Conservation (phyloP, 1,284 basidiomycete genomes). For the Farysia itapuensis region DNA sequence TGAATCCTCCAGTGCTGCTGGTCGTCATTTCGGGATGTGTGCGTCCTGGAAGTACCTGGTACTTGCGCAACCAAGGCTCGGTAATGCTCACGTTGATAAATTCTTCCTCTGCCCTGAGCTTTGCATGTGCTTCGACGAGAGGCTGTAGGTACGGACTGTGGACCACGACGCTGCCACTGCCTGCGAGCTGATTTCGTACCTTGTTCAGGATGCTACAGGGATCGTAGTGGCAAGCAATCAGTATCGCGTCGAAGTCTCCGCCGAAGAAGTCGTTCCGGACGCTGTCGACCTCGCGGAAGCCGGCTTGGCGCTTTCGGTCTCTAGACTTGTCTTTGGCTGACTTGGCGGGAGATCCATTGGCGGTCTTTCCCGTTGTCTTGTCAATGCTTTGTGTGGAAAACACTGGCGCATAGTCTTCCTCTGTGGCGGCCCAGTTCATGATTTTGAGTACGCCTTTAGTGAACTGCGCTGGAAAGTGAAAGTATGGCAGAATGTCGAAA, state of each 20-base stretch:
- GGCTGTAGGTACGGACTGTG: conserved; percentile 77
- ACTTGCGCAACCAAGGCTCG: conserved; percentile 85
- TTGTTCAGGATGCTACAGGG: conserved; percentile 77
- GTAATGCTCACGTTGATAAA: conserved; percentile 80
- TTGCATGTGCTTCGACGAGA: conserved; percentile 75
- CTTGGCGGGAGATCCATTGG: background rate
- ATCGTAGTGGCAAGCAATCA: conserved; percentile 84
- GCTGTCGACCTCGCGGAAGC: conserved; percentile 15
- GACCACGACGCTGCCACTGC: conserved; percentile 82
- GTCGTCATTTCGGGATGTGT: conserved; percentile 95
- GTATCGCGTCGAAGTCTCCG: conserved; percentile 68
- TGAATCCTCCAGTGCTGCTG: conserved; percentile 82
- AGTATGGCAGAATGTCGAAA: conserved; percentile 82
- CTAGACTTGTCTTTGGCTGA: conserved; percentile 28
- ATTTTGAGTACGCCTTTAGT: conserved; percentile 25
- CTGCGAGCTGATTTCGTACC: conserved; percentile 75
- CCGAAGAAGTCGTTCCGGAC: conserved; percentile 79
- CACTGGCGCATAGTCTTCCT: conserved; percentile 29
- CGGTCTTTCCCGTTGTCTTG: background rate
- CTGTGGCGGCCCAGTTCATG: conserved; percentile 50
- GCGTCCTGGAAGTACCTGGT: conserved; percentile 91
- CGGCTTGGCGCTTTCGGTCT: conserved; percentile 36
- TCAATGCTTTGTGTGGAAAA: conserved; percentile 11
- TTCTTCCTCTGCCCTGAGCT: conserved; percentile 69
- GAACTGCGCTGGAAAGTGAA: conserved; percentile 65